Percentiles rank a stretch among this genome's conserved stretches.
These are phyloP conservation scores for Laetiporus sulphureus DNA, from an alignment of 1,284 basidiomycete genomes.

Conservation along the genomic window DNA sequence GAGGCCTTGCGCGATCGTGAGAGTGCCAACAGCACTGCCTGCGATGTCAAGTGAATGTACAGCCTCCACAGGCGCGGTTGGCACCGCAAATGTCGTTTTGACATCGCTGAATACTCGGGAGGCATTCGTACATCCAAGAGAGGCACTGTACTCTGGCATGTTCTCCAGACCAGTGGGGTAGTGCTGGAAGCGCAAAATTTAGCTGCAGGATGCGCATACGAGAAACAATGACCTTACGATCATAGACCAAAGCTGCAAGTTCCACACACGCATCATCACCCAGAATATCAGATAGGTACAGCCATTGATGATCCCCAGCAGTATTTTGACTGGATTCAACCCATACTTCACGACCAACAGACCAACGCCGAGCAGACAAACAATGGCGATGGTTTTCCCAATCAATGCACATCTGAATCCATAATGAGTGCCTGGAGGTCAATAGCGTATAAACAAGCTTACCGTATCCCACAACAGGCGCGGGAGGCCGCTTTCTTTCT, in stretches of 20 bases:
- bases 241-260: no score
- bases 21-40: slow-evolving; percentile 44
- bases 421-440: not conserved
- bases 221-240: no score
- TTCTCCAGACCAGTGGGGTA: slow-evolving; percentile 42
- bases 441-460: slow-evolving; percentile 9
- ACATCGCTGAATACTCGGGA: slow-evolving; percentile 38
- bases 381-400: slow-evolving; percentile 50
- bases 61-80: slow-evolving; percentile 28
- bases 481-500: slow-evolving; percentile 36
- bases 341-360: no score
- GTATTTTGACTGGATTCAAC: slow-evolving; percentile 37
- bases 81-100: slow-evolving; percentile 30
- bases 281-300: no score
- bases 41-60: slow-evolving; percentile 41
- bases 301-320: no score
- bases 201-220: no score
- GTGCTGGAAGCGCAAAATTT: slow-evolving; percentile 33
- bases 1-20: slow-evolving; percentile 37
- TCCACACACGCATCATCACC: no score
- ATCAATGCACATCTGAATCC: slow-evolving; percentile 39
- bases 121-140: slow-evolving; percentile 41
- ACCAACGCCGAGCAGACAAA: slow-evolving; percentile 32
- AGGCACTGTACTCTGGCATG: slow-evolving; percentile 47
- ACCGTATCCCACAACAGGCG: slow-evolving; percentile 50